Conservation (phyloP, 2,329 filamentous ascomycete species). For the Xylariomycetidae sp. region DNA sequence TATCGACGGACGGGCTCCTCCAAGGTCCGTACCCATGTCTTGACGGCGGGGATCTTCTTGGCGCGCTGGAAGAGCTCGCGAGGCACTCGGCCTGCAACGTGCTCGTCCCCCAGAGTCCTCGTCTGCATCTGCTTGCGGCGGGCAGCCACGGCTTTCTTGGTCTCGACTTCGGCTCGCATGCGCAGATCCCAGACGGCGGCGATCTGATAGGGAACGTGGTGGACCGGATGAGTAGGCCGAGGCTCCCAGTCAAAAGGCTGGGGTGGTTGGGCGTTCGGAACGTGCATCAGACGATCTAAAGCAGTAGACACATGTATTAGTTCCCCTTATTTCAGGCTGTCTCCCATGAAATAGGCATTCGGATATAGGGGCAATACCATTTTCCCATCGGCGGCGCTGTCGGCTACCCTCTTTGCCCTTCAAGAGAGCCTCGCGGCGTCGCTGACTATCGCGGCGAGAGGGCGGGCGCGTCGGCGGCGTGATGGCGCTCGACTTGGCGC, state of each 20-base stretch:
- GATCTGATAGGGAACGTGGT: slow-evolving; percentile 81
- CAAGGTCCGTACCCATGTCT: slow-evolving; percentile 73
- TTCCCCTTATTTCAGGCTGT: no score
- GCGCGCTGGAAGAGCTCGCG: slow-evolving; percentile 75
- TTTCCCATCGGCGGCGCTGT: slow-evolving; percentile 88
- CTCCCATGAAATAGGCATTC: no score
- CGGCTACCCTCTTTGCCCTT: slow-evolving; percentile 90
- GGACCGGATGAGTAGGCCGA: slow-evolving; percentile 73
- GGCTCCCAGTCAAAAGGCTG: slow-evolving; percentile 78
- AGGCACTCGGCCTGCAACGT: slow-evolving; percentile 59
- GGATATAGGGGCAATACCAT: slow-evolving; percentile 61
- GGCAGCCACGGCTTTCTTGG: slow-evolving; percentile 36
- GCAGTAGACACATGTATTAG: no score
- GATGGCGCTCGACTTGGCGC: slow-evolving; percentile 18
- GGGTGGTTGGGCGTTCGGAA: slow-evolving; percentile 82
- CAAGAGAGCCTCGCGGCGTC: slow-evolving; percentile 66
- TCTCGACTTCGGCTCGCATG: slow-evolving; percentile 41
- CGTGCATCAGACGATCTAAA: slow-evolving; percentile 76
- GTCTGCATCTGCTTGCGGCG: slow-evolving; percentile 40
- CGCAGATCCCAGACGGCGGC: slow-evolving; percentile 48
- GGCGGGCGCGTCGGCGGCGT: slow-evolving; percentile 38
- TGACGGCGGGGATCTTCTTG: slow-evolving; percentile 75
- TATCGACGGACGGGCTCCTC: slow-evolving; percentile 81
- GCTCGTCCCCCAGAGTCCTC: slow-evolving; percentile 33
- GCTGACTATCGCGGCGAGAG: slow-evolving; percentile 50